Percentiles rank a stretch among this genome's conserved stretches.
Evolutionary conservation across 129 eudicot genomes (phyloP).

Genomic region (Gnaphalium uliginosum): DNA sequence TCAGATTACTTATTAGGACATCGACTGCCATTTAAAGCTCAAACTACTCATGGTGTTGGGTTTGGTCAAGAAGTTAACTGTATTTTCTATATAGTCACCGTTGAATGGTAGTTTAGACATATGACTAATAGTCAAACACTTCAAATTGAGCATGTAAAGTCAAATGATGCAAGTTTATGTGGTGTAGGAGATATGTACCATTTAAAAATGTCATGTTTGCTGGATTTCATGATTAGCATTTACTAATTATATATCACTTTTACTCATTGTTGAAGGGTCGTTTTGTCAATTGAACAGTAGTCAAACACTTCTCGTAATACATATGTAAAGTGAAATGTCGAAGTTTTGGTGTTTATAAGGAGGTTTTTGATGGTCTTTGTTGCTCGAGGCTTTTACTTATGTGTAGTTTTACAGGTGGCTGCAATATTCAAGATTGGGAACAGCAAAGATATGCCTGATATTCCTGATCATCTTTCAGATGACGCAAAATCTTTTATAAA

Average conservation of each 20-base stretch:
- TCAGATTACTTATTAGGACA: not conserved
- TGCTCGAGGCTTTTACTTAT: not conserved
- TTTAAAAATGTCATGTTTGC: not conserved
- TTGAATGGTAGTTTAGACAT: not conserved
- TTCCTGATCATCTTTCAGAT: conserved; percentile 73
- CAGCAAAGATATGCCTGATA: conserved; percentile 90
- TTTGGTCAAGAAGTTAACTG: not conserved
- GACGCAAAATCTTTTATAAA: conserved; percentile 75
- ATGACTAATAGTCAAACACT: not conserved
- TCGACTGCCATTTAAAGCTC: not conserved
- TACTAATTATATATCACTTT: not conserved
- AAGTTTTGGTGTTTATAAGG: not conserved
- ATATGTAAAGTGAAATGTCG: not conserved
- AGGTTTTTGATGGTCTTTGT: not conserved
- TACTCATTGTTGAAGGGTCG: not conserved
- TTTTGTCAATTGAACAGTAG: not conserved
- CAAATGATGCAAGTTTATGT: not conserved
- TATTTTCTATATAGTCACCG: not conserved
- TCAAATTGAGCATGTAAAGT: not conserved
- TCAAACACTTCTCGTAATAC: not conserved
- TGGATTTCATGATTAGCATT: not conserved
- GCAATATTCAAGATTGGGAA: conserved; percentile 97
- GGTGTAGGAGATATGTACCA: not conserved
- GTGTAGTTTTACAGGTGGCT: conserved; percentile 57
- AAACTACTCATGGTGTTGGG: not conserved